Conservation (phyloP, 306 rosid genomes). For the Fagus sylvatica region DNA sequence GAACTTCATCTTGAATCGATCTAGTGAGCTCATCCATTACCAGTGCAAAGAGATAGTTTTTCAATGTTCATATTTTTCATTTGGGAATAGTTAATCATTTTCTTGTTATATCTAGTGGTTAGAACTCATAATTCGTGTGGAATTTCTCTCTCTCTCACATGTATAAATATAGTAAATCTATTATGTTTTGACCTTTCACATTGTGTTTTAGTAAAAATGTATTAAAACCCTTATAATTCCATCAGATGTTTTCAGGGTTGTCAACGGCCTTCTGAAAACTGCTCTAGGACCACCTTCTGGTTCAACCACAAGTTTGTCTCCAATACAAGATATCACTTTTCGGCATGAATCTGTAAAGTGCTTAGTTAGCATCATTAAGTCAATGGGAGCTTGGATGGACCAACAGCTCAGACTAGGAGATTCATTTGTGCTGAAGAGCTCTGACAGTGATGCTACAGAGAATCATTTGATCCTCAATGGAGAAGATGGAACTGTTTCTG, state of each 20-base stretch:
- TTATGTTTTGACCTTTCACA: conserved; percentile 21
- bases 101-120: not conserved
- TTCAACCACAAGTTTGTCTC: conserved; percentile 80
- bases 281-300: conserved; percentile 99
- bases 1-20: not conserved
- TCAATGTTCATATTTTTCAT: not conserved
- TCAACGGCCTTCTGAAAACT: conserved; percentile 97
- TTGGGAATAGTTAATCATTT: not conserved
- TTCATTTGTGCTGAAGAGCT: conserved; percentile 51
- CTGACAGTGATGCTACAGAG: conserved; percentile 64
- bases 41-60: not conserved
- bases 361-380: conserved; percentile 79
- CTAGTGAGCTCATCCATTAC: too few relatives aligned
- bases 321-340: conserved; percentile 90
- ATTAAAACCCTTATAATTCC: conserved; percentile 77
- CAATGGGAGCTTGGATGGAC: conserved; percentile 99
- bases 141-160: conserved; percentile 6
- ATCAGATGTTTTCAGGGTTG: conserved; percentile 96
- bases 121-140: not conserved
- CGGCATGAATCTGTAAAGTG: conserved; percentile 96
- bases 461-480: conserved; percentile 49
- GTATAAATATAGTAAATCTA: conserved; percentile 9
- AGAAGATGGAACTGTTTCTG: conserved; percentile 80
- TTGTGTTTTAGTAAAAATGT: conserved; percentile 49
- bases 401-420: conserved; percentile 75